Percentiles rank a stretch among this genome's conserved stretches.
Evolutionary conservation across 2,329 filamentous ascomycete genomes (phyloP).

Genomic region (Fusarium sp.): DNA sequence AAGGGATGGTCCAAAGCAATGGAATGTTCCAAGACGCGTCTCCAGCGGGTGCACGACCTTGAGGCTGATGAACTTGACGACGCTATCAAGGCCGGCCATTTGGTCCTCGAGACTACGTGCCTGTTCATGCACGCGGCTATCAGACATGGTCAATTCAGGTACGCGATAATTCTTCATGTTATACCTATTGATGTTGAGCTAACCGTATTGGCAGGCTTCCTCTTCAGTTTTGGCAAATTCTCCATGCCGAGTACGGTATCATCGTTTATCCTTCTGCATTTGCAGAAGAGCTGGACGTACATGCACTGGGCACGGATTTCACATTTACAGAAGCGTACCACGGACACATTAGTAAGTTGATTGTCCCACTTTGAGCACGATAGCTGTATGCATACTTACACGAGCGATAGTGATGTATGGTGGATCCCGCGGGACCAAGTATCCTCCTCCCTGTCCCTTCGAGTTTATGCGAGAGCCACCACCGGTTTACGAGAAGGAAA

Average conservation of each 20-base stretch:
- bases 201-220: slow-evolving; percentile 50
- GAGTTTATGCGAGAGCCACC: slow-evolving; percentile 57
- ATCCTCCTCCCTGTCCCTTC: slow-evolving; percentile 57
- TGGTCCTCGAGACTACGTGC: slow-evolving; percentile 58
- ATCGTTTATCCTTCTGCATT: slow-evolving; percentile 59
- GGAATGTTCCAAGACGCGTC: slow-evolving; percentile 54
- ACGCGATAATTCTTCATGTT: background rate
- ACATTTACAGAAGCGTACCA: slow-evolving; percentile 58
- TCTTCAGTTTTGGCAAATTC: slow-evolving; percentile 56
- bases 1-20: slow-evolving; percentile 58
- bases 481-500: slow-evolving; percentile 53
- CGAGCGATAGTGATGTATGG: slow-evolving; percentile 55
- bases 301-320: slow-evolving; percentile 52
- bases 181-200: background rate
- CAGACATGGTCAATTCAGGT: slow-evolving; percentile 57
- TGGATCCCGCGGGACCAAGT: slow-evolving; percentile 45
- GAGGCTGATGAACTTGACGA: slow-evolving; percentile 53
- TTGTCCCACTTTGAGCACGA: background rate
- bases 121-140: slow-evolving; percentile 59
- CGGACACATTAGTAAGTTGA: slow-evolving; percentile 54
- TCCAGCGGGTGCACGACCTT: slow-evolving; percentile 53
- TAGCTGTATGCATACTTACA: slow-evolving; percentile 7
- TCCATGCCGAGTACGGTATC: slow-evolving; percentile 58
- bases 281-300: slow-evolving; percentile 54
- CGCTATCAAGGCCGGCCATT: slow-evolving; percentile 52